Percentiles rank a stretch among this genome's conserved stretches.
Evolutionary conservation across 345 rosid genomes (phyloP).

Genomic region (Pelargonium nanum): DNA sequence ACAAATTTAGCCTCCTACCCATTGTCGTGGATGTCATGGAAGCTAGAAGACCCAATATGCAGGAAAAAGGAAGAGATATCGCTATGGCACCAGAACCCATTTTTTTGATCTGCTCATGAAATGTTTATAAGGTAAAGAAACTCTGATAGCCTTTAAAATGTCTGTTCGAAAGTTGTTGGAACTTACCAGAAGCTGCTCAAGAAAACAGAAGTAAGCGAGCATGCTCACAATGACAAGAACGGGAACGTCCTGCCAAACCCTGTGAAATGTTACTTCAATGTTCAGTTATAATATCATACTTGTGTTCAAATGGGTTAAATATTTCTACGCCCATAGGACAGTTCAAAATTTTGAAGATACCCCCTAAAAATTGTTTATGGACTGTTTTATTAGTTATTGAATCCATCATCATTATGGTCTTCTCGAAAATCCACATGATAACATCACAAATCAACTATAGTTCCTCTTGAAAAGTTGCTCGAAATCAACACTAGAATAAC

Average conservation of each 20-base stretch:
- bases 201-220: slow-evolving; percentile 96
- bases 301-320: no score
- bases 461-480: no score
- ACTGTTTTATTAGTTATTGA: no score
- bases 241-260: slow-evolving; percentile 97
- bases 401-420: no score
- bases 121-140: slow-evolving; percentile 3
- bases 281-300: background rate
- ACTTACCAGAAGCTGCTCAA: slow-evolving; percentile 90
- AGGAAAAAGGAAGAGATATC: slow-evolving; percentile 88
- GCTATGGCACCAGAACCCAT: slow-evolving; percentile 85
- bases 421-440: no score
- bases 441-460: no score
- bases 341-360: no score
- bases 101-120: slow-evolving; percentile 42
- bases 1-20: slow-evolving; percentile 40
- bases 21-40: slow-evolving; percentile 86
- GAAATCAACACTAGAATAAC: no score
- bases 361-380: no score
- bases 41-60: slow-evolving; percentile 84
- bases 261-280: slow-evolving; percentile 18
- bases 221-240: slow-evolving; percentile 84
- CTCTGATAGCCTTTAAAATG: background rate
- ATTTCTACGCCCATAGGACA: no score
- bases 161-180: background rate